Conservation (phyloP, 306 rosid genomes). For the Sphenostylis stenocarpa region DNA sequence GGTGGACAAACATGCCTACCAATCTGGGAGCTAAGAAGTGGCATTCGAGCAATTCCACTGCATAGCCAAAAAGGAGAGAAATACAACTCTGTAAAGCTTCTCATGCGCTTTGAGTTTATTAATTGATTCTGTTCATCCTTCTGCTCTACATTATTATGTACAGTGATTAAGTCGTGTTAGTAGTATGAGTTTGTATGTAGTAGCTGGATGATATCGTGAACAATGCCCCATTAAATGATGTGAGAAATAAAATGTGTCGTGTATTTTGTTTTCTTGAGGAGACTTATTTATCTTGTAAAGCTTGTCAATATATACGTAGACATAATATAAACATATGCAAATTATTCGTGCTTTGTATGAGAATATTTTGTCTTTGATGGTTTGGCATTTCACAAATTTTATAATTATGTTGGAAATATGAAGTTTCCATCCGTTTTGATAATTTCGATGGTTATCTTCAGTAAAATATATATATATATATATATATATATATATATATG, state of each 20-base stretch:
- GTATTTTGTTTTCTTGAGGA: conserved; percentile 7
- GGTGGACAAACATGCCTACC: conserved; percentile 96
- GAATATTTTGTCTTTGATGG: background rate
- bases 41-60: conserved; percentile 77
- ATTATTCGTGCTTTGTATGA: conserved; percentile 15
- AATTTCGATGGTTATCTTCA: too few relatives aligned
- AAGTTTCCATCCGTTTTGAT: too few relatives aligned
- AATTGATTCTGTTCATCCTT: conserved; percentile 34
- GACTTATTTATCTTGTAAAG: conserved; percentile 4
- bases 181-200: conserved; percentile 25
- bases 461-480: too few relatives aligned
- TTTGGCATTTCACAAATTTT: background rate
- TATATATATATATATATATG: too few relatives aligned
- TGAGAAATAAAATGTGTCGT: conserved; percentile 14
- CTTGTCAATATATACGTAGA: background rate
- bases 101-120: conserved; percentile 74
- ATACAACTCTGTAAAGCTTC: conserved; percentile 82
- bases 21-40: conserved; percentile 64
- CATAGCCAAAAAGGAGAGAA: conserved; percentile 60
- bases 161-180: conserved; percentile 12
- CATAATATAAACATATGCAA: background rate
- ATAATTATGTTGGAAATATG: background rate
- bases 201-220: conserved; percentile 12
- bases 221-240: background rate
- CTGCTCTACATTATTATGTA: conserved; percentile 14